Evolutionary conservation across 2,329 filamentous ascomycete genomes (phyloP), one percentile per base, ranked within the genome.

Genomic region (Parascedosporium putredinis): DNA sequence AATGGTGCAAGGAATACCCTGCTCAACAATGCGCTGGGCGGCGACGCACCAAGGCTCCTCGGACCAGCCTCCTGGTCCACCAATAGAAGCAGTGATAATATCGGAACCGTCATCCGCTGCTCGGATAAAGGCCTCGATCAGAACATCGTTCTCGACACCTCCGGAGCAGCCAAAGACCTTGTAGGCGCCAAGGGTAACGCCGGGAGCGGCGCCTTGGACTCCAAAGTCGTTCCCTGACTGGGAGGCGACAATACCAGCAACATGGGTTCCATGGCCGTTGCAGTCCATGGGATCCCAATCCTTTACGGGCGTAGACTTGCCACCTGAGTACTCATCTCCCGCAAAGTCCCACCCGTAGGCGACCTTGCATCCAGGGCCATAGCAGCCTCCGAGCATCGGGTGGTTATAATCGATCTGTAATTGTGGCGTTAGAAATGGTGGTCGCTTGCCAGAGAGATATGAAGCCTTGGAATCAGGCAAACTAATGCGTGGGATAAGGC

Each of bases 371-470:
- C 71, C 76, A 1, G 67, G 57, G 2, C 81, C 81, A 58, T 83
- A 83, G 57, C 80, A 80, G 44, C 78, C 79, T 31, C 81, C 81
- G 0, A 85, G 71, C 24, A 78, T 76, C 2, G 79, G 76, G 56
- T 84, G 80, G 1, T 65, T 71, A 58, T 83, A 84, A 58, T 84
- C 81, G 45, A 81, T 65, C 72, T 75, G 40, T 2, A 23, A 2
- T 1, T n/a, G n/a, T n/a, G n/a, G n/a, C n/a, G n/a, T n/a, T n/a
- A n/a, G n/a, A n/a, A n/a, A n/a, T n/a, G n/a, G n/a, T n/a, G n/a
- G n/a, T n/a, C n/a, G n/a, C n/a, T n/a, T n/a, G n/a, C n/a, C n/a
- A n/a, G n/a, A n/a, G n/a, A n/a, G n/a, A n/a, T n/a, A n/a, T n/a
- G n/a, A n/a, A n/a, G n/a, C n/a, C n/a, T n/a, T n/a, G n/a, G n/a